phyloP scores from a whole-genome alignment of 768 basidiomycete genomes.

The Polyporus arcularius region DNA sequence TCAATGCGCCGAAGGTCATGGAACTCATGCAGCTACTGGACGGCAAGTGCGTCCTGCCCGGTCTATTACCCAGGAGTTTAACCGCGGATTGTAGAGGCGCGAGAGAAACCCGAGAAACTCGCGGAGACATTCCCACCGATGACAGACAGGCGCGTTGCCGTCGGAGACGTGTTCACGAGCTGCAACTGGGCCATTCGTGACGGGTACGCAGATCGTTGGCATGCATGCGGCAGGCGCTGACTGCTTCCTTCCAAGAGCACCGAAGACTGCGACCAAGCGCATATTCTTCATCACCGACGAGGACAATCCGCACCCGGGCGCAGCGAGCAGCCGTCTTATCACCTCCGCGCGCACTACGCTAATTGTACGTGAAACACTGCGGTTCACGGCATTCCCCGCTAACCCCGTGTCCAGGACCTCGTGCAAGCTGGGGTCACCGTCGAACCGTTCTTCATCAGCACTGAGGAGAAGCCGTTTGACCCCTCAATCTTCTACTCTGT shows the following conservation, averaged over 20 bases:
- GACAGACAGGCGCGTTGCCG: conserved; percentile 58
- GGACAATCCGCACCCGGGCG: conserved; percentile 68
- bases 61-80: neutral
- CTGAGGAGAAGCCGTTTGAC: conserved; percentile 66
- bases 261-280: conserved; percentile 88
- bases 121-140: conserved; percentile 65
- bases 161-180: conserved; percentile 89
- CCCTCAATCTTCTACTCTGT: conserved; percentile 79
- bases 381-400: neutral
- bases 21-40: conserved; percentile 77
- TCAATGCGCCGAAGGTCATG: conserved; percentile 82
- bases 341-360: conserved; percentile 75
- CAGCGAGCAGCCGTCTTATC: conserved; percentile 57
- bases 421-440: conserved; percentile 75
- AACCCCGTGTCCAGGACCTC: conserved; percentile 60
- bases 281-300: conserved; percentile 93
- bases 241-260: conserved; percentile 50
- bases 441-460: conserved; percentile 89
- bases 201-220: conserved; percentile 51
- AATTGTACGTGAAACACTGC: conserved; percentile 40
- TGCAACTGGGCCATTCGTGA: conserved; percentile 90
- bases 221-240: neutral
- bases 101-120: conserved; percentile 61
- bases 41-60: conserved; percentile 43
- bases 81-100: conserved; percentile 48